Evolutionary conservation across 768 basidiomycete genomes (phyloP).

Genomic region (Boletus patriciae): DNA sequence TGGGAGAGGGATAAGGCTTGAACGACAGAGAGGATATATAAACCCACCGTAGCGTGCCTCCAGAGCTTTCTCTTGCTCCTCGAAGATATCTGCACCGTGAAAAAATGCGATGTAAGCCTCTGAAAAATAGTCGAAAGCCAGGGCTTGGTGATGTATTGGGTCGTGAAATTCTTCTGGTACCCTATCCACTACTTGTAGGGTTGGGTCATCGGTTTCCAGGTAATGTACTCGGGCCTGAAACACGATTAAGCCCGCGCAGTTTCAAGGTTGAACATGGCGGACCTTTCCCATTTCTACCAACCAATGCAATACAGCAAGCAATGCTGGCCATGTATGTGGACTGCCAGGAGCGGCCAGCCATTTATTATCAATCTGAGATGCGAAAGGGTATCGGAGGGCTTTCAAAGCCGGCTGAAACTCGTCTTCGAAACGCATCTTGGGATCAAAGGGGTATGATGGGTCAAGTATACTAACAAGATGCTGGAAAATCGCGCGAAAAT

Average conservation of each 20-base stretch:
- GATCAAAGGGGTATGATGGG: slow-evolving; percentile 59
- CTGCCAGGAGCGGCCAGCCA: slow-evolving; percentile 87
- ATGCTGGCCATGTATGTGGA: slow-evolving; percentile 88
- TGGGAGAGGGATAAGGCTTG: slow-evolving; percentile 27
- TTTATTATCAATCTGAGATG: slow-evolving; percentile 75
- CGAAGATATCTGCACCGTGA: slow-evolving; percentile 63
- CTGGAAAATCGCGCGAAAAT: slow-evolving; percentile 83
- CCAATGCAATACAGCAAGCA: slow-evolving; percentile 92
- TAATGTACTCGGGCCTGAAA: slow-evolving; percentile 43
- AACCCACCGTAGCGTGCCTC: slow-evolving; percentile 75
- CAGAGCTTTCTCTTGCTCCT: slow-evolving; percentile 65
- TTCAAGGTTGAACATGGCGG: slow-evolving; percentile 18
- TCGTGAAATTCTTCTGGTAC: slow-evolving; percentile 78
- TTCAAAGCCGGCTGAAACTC: slow-evolving; percentile 77
- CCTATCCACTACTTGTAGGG: slow-evolving; percentile 57
- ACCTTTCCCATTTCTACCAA: slow-evolving; percentile 85
- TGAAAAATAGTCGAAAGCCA: slow-evolving; percentile 74
- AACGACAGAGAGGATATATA: not conserved
- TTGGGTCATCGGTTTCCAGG: slow-evolving; percentile 62
- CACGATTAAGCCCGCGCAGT: not conserved
- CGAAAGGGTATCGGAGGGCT: slow-evolving; percentile 78
- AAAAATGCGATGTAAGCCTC: slow-evolving; percentile 70
- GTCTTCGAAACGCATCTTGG: slow-evolving; percentile 68
- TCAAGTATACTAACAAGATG: slow-evolving; percentile 73
- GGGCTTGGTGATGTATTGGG: slow-evolving; percentile 67